Base-by-base conservation (phyloP, 495 filamentous ascomycete species). In the Echria macrotheca region DNA sequence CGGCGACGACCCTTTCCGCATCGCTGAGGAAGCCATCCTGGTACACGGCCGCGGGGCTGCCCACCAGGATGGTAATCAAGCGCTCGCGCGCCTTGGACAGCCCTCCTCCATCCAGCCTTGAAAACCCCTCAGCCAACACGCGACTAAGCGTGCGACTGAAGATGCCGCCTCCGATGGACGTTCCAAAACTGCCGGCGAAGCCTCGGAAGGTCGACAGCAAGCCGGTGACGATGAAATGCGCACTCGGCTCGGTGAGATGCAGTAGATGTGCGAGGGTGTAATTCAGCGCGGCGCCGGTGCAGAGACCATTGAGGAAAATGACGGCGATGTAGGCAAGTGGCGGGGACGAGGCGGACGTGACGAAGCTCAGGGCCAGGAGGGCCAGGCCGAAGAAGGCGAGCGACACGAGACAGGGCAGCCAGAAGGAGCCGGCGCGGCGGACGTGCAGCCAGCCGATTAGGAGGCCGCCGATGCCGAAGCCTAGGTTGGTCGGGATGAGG, bases 221-320 rank as follows among this genome's bases (percentile, higher is more conserved):
- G 2, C 83, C 77, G 1, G 78, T 86, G 15, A 82, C 81, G 50
- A 91, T 80, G 53, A 83, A 87, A 57, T 90, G 84, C 10, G 77
- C 73, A 4, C 74, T 66, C 0, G 74, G 71, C 0, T 60, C 64
- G 1, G 81, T 82, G n/a, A 88, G 64, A 54, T 89, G 80, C 11
- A 91, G 71, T 5, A 89, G 56, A 53, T 93, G 87, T 0, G 84
- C 83, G 1, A 93, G 73, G 0, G 80, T 84, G 62, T 91, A 93
- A 61, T 88, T 91, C 26, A 91, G 62, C 8, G 80, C 68, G 0
- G 83, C 80, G 17, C 86, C 86, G 2, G 82, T 81, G 52, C 73
- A 74, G n/a, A 86, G 61, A 0, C 86, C 86, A 56, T 87, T 85
- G 18, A 76, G 8, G 64, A 87, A 85, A 2, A 81, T 73, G 0